Percentiles rank a stretch among this genome's conserved stretches.
These are phyloP conservation scores for Leucoagaricus sp. DNA, from an alignment of 1,284 basidiomycete genomes.

Conservation along the genomic window DNA sequence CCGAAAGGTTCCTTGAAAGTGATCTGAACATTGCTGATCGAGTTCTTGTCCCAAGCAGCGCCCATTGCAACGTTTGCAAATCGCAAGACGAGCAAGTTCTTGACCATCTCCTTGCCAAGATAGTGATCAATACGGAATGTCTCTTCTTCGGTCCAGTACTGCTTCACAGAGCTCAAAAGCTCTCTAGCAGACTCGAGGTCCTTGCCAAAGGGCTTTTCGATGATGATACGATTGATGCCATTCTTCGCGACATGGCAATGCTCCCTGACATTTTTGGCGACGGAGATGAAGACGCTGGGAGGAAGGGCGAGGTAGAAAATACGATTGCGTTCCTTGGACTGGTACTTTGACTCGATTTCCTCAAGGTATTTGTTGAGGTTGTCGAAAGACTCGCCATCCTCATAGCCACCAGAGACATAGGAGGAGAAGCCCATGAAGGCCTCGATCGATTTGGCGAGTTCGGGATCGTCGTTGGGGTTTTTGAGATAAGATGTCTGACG, in stretches of 20 bases:
- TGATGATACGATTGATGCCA: constrained; percentile 87
- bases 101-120: constrained; percentile 98
- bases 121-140: constrained; percentile 99
- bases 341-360: constrained; percentile 74
- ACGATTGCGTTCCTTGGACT: constrained; percentile 68
- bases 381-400: constrained; percentile 79
- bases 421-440: constrained; percentile 80
- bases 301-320: constrained; percentile 95
- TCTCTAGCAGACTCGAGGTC: constrained; percentile 86
- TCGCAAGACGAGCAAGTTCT: constrained; percentile 91
- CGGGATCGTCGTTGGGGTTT: constrained; percentile 62
- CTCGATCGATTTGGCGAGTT: constrained; percentile 63
- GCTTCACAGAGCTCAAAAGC: constrained; percentile 79
- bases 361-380: constrained; percentile 76
- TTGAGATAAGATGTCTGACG: constrained; percentile 86
- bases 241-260: constrained; percentile 72
- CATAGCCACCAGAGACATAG: constrained; percentile 89
- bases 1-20: constrained; percentile 99
- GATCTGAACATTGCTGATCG: constrained; percentile 94
- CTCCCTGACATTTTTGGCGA: constrained; percentile 81
- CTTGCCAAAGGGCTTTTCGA: constrained; percentile 97
- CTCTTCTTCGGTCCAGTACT: constrained; percentile 92
- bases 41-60: constrained; percentile 91
- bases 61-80: constrained; percentile 92
- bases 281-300: constrained; percentile 90